Evolutionary conservation across 148 eudicot species (phyloP), one percentile per base, ranked within the genome.

Genomic region (Vaccinium myrtillus): DNA sequence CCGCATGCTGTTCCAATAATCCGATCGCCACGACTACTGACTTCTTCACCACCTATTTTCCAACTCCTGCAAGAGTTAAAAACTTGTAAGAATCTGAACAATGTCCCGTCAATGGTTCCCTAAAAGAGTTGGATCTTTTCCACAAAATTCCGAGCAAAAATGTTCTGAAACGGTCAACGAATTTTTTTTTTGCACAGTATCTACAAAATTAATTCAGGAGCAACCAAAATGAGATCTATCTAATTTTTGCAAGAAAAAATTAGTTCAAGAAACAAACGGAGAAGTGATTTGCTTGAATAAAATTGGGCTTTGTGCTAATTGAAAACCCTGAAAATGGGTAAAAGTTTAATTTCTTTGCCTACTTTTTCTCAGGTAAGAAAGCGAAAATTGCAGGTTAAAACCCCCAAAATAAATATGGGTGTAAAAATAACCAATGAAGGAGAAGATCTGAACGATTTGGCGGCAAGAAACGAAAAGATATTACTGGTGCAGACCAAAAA

Each of bases 1-100:
- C 91, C 94, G 95, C 99, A 96, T 96, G 86, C 92, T 96, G 91
- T 36, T 90, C 81, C 43, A 27, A 53, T 27, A 77, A 73, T 65
- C 21, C 19, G 54, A 85, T 73, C 65, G 87, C 92, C 89, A 89
- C 90, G 78, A 73, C 79, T 83, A 14, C 30, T 46, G 49, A 12
- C 54, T 69, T n/a, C 1, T 43, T 46, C 75, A 18, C 56, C 11
- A 76, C 73, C 77, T 76, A n/a, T 83, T 83, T 48, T 16, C 54
- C 32, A 87, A 81, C 77, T 65, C 89, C 93, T 89, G 91, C 88
- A 85, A 75, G 21, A 81, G 30, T 81, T 65, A n/a, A 15, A 43
- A 43, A 5, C 46, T 43, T 43, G 46, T 43, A 43, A 43, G 46
- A 43, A 43, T 43, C 46, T 43, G 46, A 43, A 43, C 7, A 43